Evolutionary conservation across 805 yeast genomes (phyloP), one percentile per base, ranked within the genome.

Genomic region (Jamesozyma piceae): DNA sequence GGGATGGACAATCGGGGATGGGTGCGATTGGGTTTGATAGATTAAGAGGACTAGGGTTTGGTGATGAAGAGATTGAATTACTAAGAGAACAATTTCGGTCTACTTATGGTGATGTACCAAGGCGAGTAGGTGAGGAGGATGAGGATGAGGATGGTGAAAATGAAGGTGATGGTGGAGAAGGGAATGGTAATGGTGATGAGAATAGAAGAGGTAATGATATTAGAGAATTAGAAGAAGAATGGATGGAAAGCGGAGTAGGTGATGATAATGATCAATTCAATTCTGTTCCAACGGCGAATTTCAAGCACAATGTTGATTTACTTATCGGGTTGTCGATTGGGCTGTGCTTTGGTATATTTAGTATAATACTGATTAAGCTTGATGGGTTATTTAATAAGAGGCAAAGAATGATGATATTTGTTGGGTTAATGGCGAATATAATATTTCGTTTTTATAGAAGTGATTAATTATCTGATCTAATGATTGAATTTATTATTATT

Each of bases 21-120:
- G 78, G 76, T 29, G 88, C 86, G 13, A 74, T 80, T 14, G 96
- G 97, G 2, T 86, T 89, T 59, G 96, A 89, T 60, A 65, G 96
- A 34, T 67, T 89, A 41, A 69, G 88, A 15, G 76, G 78, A 27
- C 89, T 88, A 35, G 97, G 97, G 8, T 85, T 89, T 56, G 72
- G 84, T 4, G 84, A 77, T 27, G 82, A 77, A 45, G 97, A 89
- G 51, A 76, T 89, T 22, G 68, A 69, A 35, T 80, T 79, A 43
- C 62, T 89, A 45, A 70, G 96, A 45, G 65, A 73, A 40, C 96
- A 88, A 58, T 88, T 89, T 55, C 73, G 76, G 44, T 70, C 71
- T 44, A 69, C 88, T 2, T 83, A 85, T 58, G 85, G 85, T 0
- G 68, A 65, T 43, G 39, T 38, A 29, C 38, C 30, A 6, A 31